Percentiles rank a stretch among this genome's conserved stretches.
These are phyloP conservation scores for Rugonectria rugulosa DNA, from an alignment of 2,329 filamentous ascomycete species.

Conservation along the genomic window DNA sequence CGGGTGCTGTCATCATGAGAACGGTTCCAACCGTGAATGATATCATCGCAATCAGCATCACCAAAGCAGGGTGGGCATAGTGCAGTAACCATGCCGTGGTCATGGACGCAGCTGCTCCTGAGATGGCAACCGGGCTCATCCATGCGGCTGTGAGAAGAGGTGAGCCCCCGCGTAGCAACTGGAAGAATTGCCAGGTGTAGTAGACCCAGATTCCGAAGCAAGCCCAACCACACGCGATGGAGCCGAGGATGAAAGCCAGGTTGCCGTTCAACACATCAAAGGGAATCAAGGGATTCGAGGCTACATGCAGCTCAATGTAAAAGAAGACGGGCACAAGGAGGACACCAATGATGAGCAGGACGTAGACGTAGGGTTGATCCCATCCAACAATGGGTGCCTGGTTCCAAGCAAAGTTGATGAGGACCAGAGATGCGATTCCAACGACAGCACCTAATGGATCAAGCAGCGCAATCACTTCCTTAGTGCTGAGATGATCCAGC, in stretches of 20 bases:
- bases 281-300: slow-evolving; percentile 64
- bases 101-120: slow-evolving; percentile 54
- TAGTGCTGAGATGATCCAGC: slow-evolving; percentile 8
- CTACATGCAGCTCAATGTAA: slow-evolving; percentile 59
- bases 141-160: slow-evolving; percentile 55
- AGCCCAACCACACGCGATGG: slow-evolving; percentile 61
- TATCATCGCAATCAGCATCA: slow-evolving; percentile 54
- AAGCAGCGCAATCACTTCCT: slow-evolving; percentile 40
- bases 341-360: slow-evolving; percentile 64
- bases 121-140: slow-evolving; percentile 53
- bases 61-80: slow-evolving; percentile 39
- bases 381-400: slow-evolving; percentile 68
- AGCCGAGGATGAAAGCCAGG: slow-evolving; percentile 63
- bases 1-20: slow-evolving; percentile 56
- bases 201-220: slow-evolving; percentile 63
- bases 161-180: slow-evolving; percentile 49
- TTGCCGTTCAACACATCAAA: slow-evolving; percentile 55
- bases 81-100: slow-evolving; percentile 52
- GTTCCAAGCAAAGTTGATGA: slow-evolving; percentile 74
- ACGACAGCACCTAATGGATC: slow-evolving; percentile 50
- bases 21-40: slow-evolving; percentile 53
- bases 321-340: slow-evolving; percentile 63
- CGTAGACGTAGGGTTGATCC: slow-evolving; percentile 62
- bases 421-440: slow-evolving; percentile 63
- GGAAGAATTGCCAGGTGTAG: slow-evolving; percentile 59